Evolutionary conservation across 495 filamentous ascomycete species (phyloP).

Genomic region (Glarea lozoyensis): DNA sequence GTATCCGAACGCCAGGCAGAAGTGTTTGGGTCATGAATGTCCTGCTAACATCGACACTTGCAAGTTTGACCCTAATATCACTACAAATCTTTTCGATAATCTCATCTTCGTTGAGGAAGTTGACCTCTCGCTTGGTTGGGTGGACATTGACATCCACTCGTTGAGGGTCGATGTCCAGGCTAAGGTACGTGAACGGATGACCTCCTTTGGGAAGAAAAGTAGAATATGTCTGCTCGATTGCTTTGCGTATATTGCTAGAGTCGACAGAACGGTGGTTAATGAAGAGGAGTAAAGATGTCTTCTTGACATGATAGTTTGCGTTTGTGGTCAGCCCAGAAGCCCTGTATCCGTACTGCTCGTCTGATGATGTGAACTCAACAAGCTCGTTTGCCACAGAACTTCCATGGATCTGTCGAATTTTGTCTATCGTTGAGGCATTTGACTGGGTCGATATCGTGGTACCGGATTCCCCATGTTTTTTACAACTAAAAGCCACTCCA

Average conservation of each 20-base stretch:
- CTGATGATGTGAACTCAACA: slow-evolving; percentile 62
- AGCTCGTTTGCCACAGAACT: slow-evolving; percentile 83
- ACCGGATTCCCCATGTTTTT: slow-evolving; percentile 85
- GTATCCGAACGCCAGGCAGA: slow-evolving; percentile 54
- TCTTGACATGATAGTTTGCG: slow-evolving; percentile 93
- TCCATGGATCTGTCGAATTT: slow-evolving; percentile 86
- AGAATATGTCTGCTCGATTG: slow-evolving; percentile 85
- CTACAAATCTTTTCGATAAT: slow-evolving; percentile 84
- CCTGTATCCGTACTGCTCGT: slow-evolving; percentile 74
- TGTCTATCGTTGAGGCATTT: slow-evolving; percentile 62
- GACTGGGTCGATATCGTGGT: slow-evolving; percentile 70
- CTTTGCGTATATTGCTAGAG: slow-evolving; percentile 79
- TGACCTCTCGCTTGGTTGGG: slow-evolving; percentile 95
- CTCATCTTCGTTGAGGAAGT: slow-evolving; percentile 97
- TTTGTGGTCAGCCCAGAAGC: slow-evolving; percentile 79
- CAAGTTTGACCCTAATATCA: slow-evolving; percentile 68
- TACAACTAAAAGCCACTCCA: slow-evolving; percentile 88
- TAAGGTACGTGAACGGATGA: slow-evolving; percentile 90
- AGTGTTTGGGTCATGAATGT: slow-evolving; percentile 92
- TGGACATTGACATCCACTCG: slow-evolving; percentile 97
- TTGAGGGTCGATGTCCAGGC: slow-evolving; percentile 85
- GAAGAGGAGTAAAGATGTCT: slow-evolving; percentile 81
- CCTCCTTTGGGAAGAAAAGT: slow-evolving; percentile 88
- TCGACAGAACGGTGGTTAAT: slow-evolving; percentile 98
- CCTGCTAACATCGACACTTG: slow-evolving; percentile 86